A percentile compares a stretch with the other conserved stretches of the same genome.
Evolutionary conservation across 1,284 basidiomycete species (phyloP).

Genomic region (Malassezia japonica): DNA sequence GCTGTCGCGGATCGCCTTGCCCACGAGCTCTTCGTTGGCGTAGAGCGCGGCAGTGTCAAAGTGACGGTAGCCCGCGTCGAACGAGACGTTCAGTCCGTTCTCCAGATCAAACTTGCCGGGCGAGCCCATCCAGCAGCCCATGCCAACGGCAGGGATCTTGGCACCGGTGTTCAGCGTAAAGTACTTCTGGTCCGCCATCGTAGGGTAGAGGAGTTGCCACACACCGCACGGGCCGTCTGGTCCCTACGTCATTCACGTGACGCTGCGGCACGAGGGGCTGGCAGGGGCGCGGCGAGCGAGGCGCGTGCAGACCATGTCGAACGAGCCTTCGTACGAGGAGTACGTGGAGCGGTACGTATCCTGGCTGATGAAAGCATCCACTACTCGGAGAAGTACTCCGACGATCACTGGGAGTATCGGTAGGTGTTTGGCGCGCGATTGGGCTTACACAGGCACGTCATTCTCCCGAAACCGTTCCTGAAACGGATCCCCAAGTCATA

Average conservation of each 20-base stretch:
- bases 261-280: neutral
- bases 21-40: constrained; percentile 73
- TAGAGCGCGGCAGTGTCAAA: constrained; percentile 33
- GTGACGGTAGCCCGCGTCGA: constrained; percentile 31
- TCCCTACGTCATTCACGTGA: neutral
- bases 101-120: constrained; percentile 21
- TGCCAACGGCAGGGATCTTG: constrained; percentile 29
- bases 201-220: neutral
- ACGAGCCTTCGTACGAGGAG: constrained; percentile 41
- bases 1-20: constrained; percentile 63
- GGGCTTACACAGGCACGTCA: constrained; percentile 37
- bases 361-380: constrained; percentile 25
- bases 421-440: constrained; percentile 15
- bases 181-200: neutral
- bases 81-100: constrained; percentile 14
- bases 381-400: constrained; percentile 51
- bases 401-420: constrained; percentile 58
- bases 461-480: constrained; percentile 47
- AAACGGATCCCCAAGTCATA: constrained; percentile 48
- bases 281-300: neutral
- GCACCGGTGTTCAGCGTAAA: constrained; percentile 27
- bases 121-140: constrained; percentile 33
- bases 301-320: constrained; percentile 7
- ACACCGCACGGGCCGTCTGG: neutral
- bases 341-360: constrained; percentile 35